These are phyloP conservation scores for Starmera stellimalicola DNA, from an alignment of 1,139 yeast species.

Conservation along the genomic window DNA sequence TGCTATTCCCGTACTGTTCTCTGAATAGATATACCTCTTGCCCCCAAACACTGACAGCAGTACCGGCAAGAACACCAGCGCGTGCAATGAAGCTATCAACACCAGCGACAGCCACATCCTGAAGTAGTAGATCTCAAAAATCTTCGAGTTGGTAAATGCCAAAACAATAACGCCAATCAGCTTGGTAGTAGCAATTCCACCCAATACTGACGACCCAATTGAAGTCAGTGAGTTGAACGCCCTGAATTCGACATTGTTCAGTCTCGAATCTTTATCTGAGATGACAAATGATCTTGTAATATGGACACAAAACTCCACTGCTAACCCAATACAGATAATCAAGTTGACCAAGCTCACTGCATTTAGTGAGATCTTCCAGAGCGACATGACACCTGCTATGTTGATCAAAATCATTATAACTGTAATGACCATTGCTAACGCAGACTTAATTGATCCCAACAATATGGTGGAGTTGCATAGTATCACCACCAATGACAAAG, in stretches of 20 bases:
- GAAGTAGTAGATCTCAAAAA: constrained; percentile 86
- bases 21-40: constrained; percentile 30
- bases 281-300: constrained; percentile 61
- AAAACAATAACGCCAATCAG: constrained; percentile 79
- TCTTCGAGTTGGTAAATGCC: constrained; percentile 78
- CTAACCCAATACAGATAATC: constrained; percentile 82
- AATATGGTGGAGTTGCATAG: constrained; percentile 45
- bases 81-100: constrained; percentile 66
- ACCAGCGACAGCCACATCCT: constrained; percentile 92
- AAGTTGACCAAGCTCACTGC: constrained; percentile 87
- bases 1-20: constrained; percentile 20
- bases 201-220: constrained; percentile 81
- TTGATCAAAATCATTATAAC: constrained; percentile 59
- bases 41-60: constrained; percentile 61
- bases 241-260: constrained; percentile 23
- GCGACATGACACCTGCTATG: constrained; percentile 72
- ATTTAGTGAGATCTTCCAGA: constrained; percentile 70
- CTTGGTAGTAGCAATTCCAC: constrained; percentile 87
- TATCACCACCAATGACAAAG: constrained; percentile 46
- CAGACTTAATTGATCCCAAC: constrained; percentile 58
- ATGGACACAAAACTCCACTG: constrained; percentile 89
- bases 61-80: constrained; percentile 71
- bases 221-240: constrained; percentile 55
- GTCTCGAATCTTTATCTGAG: constrained; percentile 23
- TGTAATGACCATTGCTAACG: constrained; percentile 46